These are phyloP conservation scores for Coemansia sp. DNA, from an alignment of 192 early-diverging fungal genomes.

Conservation along the genomic window DNA sequence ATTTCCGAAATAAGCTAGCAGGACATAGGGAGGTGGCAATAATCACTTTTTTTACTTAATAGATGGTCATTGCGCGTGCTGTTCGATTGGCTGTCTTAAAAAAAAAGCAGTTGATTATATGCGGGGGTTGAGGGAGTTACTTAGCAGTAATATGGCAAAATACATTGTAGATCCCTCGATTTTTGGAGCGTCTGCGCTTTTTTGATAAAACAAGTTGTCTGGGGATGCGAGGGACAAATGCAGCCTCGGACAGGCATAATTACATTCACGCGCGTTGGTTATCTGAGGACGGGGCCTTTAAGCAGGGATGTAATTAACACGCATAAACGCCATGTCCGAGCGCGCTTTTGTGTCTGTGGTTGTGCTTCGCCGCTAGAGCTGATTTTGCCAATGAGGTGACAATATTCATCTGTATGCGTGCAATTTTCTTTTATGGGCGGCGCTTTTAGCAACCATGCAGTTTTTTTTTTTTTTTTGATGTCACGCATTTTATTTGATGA, in stretches of 20 bases:
- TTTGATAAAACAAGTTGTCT: not conserved
- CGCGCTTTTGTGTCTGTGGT: not conserved
- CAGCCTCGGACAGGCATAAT: not conserved
- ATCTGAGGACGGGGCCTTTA: not conserved
- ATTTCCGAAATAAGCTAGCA: not conserved
- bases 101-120: not conserved
- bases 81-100: not conserved
- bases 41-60: not conserved
- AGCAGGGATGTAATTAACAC: not conserved
- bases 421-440: not conserved
- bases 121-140: not conserved
- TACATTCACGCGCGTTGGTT: not conserved
- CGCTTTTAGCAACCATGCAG: not conserved
- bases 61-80: not conserved
- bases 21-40: not conserved
- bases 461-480: not conserved
- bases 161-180: not conserved
- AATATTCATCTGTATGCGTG: not conserved
- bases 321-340: not conserved
- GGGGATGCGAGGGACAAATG: not conserved
- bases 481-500: not conserved
- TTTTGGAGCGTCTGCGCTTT: not conserved
- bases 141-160: not conserved
- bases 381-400: not conserved
- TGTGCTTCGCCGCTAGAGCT: not conserved